Percentiles rank a stretch among this genome's conserved stretches.
Evolutionary conservation across 1,284 basidiomycete species (phyloP).

Genomic region (Papiliotrema laurentii): DNA sequence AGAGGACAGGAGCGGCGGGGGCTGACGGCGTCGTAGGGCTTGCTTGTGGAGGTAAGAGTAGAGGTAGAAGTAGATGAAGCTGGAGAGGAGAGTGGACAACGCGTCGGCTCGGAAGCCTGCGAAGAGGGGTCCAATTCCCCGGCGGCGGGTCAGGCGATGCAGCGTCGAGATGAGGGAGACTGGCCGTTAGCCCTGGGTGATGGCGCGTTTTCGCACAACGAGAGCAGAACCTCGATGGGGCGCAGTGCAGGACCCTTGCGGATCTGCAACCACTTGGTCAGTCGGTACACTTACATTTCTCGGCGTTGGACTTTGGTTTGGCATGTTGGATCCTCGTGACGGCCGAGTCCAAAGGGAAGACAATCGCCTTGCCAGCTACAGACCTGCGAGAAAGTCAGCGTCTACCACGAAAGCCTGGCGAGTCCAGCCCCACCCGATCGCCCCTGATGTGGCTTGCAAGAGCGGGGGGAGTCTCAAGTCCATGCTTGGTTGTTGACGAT

Average conservation of each 20-base stretch:
- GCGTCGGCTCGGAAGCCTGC: constrained; percentile 47
- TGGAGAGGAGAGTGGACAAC: constrained; percentile 47
- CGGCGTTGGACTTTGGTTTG: constrained; percentile 3
- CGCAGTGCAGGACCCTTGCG: no score
- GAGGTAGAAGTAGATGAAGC: constrained; percentile 46
- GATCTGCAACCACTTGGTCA: no score
- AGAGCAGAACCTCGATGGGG: no score
- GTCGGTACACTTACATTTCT: constrained; percentile 15
- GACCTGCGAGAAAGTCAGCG: constrained; percentile 21
- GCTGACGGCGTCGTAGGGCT: neutral
- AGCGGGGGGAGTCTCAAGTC: constrained; percentile 44
- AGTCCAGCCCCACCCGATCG: constrained; percentile 33
- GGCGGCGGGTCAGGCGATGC: constrained; percentile 17
- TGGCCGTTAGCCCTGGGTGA: constrained; percentile 12
- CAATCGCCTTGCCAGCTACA: constrained; percentile 48
- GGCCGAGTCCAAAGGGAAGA: constrained; percentile 52
- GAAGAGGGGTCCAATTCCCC: constrained; percentile 34
- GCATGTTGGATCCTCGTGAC: constrained; percentile 45
- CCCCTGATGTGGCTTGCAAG: constrained; percentile 49
- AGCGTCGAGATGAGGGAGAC: constrained; percentile 23
- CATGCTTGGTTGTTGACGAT: constrained; percentile 14
- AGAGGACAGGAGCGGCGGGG: constrained; percentile 1
- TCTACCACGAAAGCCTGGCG: neutral
- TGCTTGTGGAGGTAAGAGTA: constrained; percentile 36
- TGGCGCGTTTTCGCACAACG: constrained; percentile 9